phyloP scores from a whole-genome alignment of 1,284 basidiomycete species.

The Malassezia sympodialis region DNA sequence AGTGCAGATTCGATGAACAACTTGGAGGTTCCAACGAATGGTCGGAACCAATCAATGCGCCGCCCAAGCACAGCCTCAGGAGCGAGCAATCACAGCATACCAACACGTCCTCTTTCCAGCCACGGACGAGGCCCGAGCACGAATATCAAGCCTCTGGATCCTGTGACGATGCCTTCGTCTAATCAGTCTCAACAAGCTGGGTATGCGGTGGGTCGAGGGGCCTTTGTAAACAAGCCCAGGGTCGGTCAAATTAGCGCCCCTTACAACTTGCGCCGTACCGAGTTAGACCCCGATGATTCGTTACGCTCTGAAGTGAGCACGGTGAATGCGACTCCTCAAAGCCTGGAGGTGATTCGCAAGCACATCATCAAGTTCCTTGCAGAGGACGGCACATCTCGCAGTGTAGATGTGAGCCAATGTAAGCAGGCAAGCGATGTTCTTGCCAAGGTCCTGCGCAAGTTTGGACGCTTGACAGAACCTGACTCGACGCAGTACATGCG shows the following conservation, averaged over 20 bases:
- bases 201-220: conserved; percentile 35
- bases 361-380: conserved; percentile 46
- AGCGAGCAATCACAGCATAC: background rate
- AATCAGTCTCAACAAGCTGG: conserved; percentile 10
- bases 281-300: conserved; percentile 2
- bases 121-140: background rate
- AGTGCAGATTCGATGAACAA: background rate
- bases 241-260: conserved; percentile 12
- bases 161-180: background rate
- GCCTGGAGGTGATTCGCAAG: conserved; percentile 34
- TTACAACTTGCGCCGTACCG: conserved; percentile 16
- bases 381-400: conserved; percentile 38
- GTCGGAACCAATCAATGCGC: background rate
- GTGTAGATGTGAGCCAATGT: conserved; percentile 41
- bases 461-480: conserved; percentile 35
- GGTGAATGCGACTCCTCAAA: background rate
- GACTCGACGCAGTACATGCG: conserved; percentile 27
- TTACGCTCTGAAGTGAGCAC: background rate
- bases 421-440: conserved; percentile 40
- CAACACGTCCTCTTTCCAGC: background rate
- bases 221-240: conserved; percentile 21
- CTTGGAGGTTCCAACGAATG: background rate
- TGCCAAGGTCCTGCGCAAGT: conserved; percentile 42
- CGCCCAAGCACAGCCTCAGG: conserved; percentile 1
- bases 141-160: background rate